A percentile compares a stretch with the other conserved stretches of the same genome.
phyloP scores from a whole-genome alignment of 176 grass and related monocot genomes.

The Saccharum officinarum region DNA sequence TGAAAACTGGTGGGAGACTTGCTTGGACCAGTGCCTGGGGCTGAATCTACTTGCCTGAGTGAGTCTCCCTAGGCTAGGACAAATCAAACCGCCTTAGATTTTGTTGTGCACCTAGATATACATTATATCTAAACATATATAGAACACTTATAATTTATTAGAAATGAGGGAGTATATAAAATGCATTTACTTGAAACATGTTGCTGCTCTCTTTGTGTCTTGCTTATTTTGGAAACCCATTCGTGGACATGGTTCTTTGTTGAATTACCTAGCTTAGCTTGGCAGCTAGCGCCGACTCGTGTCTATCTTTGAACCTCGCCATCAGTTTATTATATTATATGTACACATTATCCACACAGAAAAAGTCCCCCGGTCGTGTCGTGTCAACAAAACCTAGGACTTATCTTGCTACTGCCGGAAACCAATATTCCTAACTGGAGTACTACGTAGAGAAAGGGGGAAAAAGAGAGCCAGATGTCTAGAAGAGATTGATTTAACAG shows the following conservation, averaged over 20 bases:
- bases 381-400: not conserved
- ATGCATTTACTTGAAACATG: not conserved
- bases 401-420: not conserved
- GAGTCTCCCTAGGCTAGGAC: no score
- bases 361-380: not conserved
- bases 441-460: no score
- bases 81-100: no score
- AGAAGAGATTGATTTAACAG: not conserved
- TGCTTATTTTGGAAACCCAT: not conserved
- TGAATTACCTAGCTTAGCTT: not conserved
- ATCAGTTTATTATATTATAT: not conserved
- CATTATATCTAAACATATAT: no score
- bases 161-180: no score
- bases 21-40: no score
- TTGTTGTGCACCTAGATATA: no score
- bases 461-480: not conserved
- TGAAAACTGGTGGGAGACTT: no score
- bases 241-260: not conserved
- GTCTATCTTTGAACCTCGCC: not conserved
- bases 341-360: not conserved
- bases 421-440: not conserved
- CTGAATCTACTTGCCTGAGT: no score
- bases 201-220: not conserved
- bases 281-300: not conserved
- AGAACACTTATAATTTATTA: no score